Evolutionary conservation across 1,284 basidiomycete species (phyloP), one percentile per base, ranked within the genome.

Genomic region (Puccinia hordei): DNA sequence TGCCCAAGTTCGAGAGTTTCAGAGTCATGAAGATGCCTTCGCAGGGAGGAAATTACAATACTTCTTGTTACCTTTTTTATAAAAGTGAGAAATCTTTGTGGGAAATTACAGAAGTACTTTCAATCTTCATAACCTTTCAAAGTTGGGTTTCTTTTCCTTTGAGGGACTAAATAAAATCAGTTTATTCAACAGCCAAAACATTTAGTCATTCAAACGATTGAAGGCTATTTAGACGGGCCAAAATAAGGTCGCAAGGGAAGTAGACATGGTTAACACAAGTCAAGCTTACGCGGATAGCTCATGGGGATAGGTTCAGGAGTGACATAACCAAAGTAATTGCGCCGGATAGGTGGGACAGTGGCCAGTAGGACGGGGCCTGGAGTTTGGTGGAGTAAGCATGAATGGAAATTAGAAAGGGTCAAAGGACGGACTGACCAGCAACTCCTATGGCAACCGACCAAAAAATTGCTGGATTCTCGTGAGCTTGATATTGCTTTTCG

Each of bases 391-490:
- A 44, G 46, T 17, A 9, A 38, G 49, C 24, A 17, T n/a, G 17
- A 59, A 10, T 19, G 22, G 10, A 46, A n/a, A 22, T 3, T 24
- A 17, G 33, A 33, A 13, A 49, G 30, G 15, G 35, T 65, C 35
- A 49, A 27, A 35, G 49, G 30, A n/a, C n/a, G n/a, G n/a, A 76
- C 46, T 22, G 33, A 71, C 66, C 66, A 19, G 76, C 65, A 59
- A 17, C 19, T 44, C 76, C 76, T 6, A 79, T 27, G 24, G 65
- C 65, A 41, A 79, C 38, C 10, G 76, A 79, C 76, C 76, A 79
- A 53, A 79, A 71, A 24, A 79, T 79, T 0, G 76, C 66, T 13
- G 76, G 76, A n/a, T 79, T 79, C 30, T 79, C 66, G 53, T 79
- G 76, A 22, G 76, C 76, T 79, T 79, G 76, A 24, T 68, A 51